phyloP scores from a whole-genome alignment of 352 stramenopile genomes.

The Phytophthora sojae region DNA sequence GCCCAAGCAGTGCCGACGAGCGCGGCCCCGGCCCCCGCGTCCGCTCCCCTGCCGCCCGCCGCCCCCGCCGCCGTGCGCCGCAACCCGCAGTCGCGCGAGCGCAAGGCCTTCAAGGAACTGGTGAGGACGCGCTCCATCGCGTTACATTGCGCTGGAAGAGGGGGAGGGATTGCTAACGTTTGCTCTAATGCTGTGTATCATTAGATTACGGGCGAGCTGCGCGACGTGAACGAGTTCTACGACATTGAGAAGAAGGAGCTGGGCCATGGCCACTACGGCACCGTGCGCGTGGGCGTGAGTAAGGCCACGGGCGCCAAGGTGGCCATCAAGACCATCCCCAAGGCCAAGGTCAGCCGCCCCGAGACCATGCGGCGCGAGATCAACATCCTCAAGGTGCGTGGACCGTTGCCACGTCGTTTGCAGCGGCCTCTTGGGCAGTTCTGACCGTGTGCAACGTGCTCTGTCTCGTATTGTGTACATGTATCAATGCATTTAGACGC shows the following conservation, averaged over 20 bases:
- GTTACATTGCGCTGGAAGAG: background rate
- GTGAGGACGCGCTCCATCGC: constrained; percentile 25
- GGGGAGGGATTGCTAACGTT: too few species aligned
- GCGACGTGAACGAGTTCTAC: constrained; percentile 88
- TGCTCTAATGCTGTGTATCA: background rate
- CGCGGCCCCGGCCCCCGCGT: constrained; percentile 17
- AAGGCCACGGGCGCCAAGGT: constrained; percentile 94
- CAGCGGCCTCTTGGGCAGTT: background rate
- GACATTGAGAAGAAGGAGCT: constrained; percentile 91
- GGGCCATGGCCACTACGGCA: constrained; percentile 96
- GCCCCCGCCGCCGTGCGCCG: constrained; percentile 33
- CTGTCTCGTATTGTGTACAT: background rate
- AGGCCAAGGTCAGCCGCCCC: constrained; percentile 93
- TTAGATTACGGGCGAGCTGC: constrained; percentile 85
- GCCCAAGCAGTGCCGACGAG: constrained; percentile 8
- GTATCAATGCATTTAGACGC: constrained; percentile 43
- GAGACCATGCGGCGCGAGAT: constrained; percentile 96
- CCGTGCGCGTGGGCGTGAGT: constrained; percentile 96
- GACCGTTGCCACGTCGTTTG: background rate
- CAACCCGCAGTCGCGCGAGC: constrained; percentile 59
- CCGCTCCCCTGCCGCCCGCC: constrained; percentile 34
- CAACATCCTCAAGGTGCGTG: constrained; percentile 85
- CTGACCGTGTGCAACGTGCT: background rate
- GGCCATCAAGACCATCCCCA: constrained; percentile 99
- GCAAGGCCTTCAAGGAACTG: constrained; percentile 78